A percentile compares a stretch with the other conserved stretches of the same genome.
These are phyloP conservation scores for Erysimum cheiri DNA, from an alignment of 441 rosid genomes.

Conservation along the genomic window DNA sequence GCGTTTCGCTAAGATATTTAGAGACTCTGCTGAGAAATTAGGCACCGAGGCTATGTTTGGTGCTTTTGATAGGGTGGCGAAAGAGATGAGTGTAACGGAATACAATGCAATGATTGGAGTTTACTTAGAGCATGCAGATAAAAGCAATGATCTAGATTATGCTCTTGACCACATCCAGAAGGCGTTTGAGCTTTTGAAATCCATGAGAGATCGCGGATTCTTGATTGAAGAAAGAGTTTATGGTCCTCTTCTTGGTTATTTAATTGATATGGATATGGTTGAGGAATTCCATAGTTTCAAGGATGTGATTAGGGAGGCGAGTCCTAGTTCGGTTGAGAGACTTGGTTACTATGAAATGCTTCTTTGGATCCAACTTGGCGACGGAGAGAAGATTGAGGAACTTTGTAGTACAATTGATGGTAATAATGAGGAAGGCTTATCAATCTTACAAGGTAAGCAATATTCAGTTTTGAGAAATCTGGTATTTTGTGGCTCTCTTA, in stretches of 20 bases:
- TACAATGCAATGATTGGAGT: slow-evolving; percentile 58
- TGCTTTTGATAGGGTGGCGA: slow-evolving; percentile 63
- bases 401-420: slow-evolving; percentile 52
- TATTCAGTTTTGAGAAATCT: slow-evolving; percentile 1
- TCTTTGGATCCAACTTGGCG: slow-evolving; percentile 55
- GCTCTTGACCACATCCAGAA: slow-evolving; percentile 51
- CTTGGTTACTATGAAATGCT: slow-evolving; percentile 89
- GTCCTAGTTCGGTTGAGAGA: slow-evolving; percentile 50
- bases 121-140: slow-evolving; percentile 59
- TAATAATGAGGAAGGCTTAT: slow-evolving; percentile 42
- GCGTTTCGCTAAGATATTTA: slow-evolving; percentile 49
- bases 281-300: slow-evolving; percentile 60
- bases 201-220: slow-evolving; percentile 74
- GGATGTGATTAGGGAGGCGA: slow-evolving; percentile 51
- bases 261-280: slow-evolving; percentile 68
- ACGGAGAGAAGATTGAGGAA: slow-evolving; percentile 63
- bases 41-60: slow-evolving; percentile 58
- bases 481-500: slow-evolving; percentile 9
- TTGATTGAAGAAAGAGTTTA: slow-evolving; percentile 62
- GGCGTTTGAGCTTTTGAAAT: slow-evolving; percentile 51
- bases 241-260: slow-evolving; percentile 64
- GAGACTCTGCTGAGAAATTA: slow-evolving; percentile 50
- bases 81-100: slow-evolving; percentile 67
- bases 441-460: slow-evolving; percentile 59
- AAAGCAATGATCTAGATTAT: slow-evolving; percentile 54